Percentiles rank a stretch among this genome's conserved stretches.
Conservation (phyloP, 2,329 filamentous ascomycete species). For the Penicillium fuscoglaucum region DNA sequence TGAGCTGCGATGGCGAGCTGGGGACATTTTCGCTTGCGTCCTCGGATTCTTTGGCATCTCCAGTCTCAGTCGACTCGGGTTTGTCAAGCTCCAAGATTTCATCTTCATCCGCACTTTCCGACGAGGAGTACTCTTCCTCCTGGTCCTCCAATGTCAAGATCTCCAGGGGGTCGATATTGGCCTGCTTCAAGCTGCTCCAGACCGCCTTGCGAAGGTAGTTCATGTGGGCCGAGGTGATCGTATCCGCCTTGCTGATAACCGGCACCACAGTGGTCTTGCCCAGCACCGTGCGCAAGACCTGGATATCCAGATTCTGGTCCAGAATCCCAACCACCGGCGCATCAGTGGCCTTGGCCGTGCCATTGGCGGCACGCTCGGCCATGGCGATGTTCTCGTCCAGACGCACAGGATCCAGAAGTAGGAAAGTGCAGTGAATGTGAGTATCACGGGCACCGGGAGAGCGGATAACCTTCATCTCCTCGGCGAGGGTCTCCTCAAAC, state of each 20-base stretch:
- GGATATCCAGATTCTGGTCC: conserved; percentile 86
- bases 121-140: conserved; percentile 61
- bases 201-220: conserved; percentile 84
- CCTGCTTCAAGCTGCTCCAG: conserved; percentile 81
- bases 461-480: conserved; percentile 96
- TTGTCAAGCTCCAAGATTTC: conserved; percentile 29
- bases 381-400: conserved; percentile 79
- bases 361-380: conserved; percentile 59
- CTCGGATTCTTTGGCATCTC: conserved; percentile 27
- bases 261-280: conserved; percentile 95
- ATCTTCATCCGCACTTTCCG: conserved; percentile 49
- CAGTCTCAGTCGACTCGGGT: conserved; percentile 7
- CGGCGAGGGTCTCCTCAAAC: conserved; percentile 94
- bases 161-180: conserved; percentile 84
- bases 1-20: conserved; percentile 35
- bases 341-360: conserved; percentile 50
- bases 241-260: conserved; percentile 94
- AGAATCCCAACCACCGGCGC: conserved; percentile 62
- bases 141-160: conserved; percentile 79
- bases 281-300: conserved; percentile 82
- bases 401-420: conserved; percentile 82
- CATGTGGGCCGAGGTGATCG: conserved; percentile 95
- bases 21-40: conserved; percentile 26
- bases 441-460: conserved; percentile 92
- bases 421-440: conserved; percentile 93